Percentiles rank a stretch among this genome's conserved stretches.
phyloP scores from a whole-genome alignment of 208 protist genomes.

The Crithidia thermophila region DNA sequence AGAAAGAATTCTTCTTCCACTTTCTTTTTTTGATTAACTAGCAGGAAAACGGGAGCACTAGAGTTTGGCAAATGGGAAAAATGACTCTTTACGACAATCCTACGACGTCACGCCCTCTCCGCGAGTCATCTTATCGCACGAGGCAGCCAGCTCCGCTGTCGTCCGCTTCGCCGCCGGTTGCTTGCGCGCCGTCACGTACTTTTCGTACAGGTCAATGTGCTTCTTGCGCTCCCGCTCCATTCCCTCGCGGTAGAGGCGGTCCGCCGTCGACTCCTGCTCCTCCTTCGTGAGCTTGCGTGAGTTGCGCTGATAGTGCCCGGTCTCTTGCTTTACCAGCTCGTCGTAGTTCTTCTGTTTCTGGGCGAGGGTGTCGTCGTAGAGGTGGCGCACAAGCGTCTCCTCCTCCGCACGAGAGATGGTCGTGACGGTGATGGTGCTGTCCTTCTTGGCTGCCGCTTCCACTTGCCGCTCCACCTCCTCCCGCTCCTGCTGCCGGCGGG shows the following conservation, averaged over 20 bases:
- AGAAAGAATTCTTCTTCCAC: too few species aligned
- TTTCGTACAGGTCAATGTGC: constrained; percentile 77
- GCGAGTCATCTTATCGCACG: constrained; percentile 62
- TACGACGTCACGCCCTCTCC: constrained; percentile 55
- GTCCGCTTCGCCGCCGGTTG: constrained; percentile 32
- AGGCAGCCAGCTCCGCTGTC: constrained; percentile 35
- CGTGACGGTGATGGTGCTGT: constrained; percentile 33
- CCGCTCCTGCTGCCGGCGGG: constrained; percentile 40
- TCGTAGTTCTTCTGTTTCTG: constrained; percentile 56
- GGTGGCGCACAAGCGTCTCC: constrained; percentile 53
- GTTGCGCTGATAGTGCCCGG: constrained; percentile 20
- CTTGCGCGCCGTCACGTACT: constrained; percentile 61
- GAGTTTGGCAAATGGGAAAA: too few species aligned
- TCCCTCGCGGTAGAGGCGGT: constrained; percentile 70
- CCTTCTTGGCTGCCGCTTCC: constrained; percentile 53
- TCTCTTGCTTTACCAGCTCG: constrained; percentile 48
- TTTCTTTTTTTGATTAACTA: too few species aligned
- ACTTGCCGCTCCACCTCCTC: constrained; percentile 52
- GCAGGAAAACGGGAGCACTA: neutral
- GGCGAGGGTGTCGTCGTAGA: constrained; percentile 78
- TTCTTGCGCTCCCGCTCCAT: constrained; percentile 80
- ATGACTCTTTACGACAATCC: too few species aligned
- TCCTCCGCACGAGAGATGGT: constrained; percentile 42
- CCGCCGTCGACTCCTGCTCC: constrained; percentile 44
- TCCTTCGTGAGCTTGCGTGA: constrained; percentile 42